phyloP scores from a whole-genome alignment of 139 green algal genomes.

The Tetratostichococcus sp. region DNA sequence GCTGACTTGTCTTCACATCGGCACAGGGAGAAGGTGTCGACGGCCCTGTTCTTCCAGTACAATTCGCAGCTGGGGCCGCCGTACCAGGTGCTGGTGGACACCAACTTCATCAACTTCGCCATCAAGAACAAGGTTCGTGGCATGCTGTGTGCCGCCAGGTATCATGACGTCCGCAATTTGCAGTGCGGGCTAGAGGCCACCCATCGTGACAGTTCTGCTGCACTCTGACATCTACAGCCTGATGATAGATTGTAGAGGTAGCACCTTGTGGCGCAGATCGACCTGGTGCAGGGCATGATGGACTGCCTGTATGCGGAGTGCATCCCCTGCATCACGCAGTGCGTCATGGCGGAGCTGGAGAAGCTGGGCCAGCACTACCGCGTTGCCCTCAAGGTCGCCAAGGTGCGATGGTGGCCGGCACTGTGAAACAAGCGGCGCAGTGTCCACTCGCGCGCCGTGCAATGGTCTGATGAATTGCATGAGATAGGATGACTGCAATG shows the following conservation, averaged over 20 bases:
- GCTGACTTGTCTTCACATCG: no score
- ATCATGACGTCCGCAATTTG: neutral
- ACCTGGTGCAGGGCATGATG: slow-evolving; percentile 93
- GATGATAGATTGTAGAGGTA: no score
- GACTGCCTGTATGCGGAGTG: slow-evolving; percentile 99
- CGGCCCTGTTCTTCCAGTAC: slow-evolving; percentile 96
- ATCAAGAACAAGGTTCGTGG: slow-evolving; percentile 97
- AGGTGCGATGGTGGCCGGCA: slow-evolving; percentile 49
- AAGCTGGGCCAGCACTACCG: slow-evolving; percentile 98
- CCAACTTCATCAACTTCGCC: slow-evolving; percentile 99
- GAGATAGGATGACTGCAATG: no score
- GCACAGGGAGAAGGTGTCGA: slow-evolving; percentile 78
- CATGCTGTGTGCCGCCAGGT: no score
- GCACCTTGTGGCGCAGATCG: slow-evolving; percentile 71
- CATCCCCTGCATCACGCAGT: slow-evolving; percentile 96
- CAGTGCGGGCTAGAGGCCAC: no score
- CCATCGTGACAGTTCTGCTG: no score
- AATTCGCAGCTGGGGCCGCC: slow-evolving; percentile 96
- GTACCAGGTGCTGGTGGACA: slow-evolving; percentile 97
- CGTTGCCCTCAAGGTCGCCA: slow-evolving; percentile 95
- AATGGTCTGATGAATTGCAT: no score
- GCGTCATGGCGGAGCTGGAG: slow-evolving; percentile 97
- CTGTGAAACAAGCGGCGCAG: neutral
- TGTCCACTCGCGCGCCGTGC: no score
- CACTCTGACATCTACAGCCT: no score